phyloP scores from a whole-genome alignment of 768 basidiomycete species.

The Antrodiella citrinella region DNA sequence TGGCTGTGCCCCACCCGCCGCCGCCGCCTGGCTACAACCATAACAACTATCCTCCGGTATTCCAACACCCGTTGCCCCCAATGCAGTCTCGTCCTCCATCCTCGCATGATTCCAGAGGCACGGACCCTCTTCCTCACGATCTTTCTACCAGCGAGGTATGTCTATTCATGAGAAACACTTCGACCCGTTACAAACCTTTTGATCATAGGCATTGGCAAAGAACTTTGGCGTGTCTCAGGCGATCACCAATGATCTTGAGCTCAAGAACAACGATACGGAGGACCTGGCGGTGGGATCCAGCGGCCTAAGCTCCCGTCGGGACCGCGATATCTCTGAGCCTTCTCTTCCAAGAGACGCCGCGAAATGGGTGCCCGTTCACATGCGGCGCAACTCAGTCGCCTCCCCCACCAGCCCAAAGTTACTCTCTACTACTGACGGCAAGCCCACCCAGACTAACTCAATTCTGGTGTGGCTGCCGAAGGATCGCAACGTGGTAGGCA shows the following conservation, averaged over 20 bases:
- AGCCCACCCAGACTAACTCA: conserved; percentile 21
- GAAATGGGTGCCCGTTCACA: conserved; percentile 51
- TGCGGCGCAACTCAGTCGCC: conserved; percentile 35
- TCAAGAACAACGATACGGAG: conserved; percentile 52
- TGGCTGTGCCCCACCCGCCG: conserved; percentile 29
- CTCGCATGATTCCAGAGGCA: conserved; percentile 49
- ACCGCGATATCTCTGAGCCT: conserved; percentile 47
- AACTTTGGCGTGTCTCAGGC: conserved; percentile 70
- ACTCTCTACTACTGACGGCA: conserved; percentile 2
- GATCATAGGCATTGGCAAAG: conserved; percentile 58
- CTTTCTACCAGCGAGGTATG: conserved; percentile 57
- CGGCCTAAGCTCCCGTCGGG: conserved; percentile 63
- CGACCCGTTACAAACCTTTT: no score
- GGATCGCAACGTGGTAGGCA: conserved; percentile 56
- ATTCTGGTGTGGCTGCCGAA: conserved; percentile 68
- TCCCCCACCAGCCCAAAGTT: conserved; percentile 16
- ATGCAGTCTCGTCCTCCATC: conserved; percentile 24
- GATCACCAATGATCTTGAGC: conserved; percentile 58
- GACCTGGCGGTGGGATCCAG: conserved; percentile 72
- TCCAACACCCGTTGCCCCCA: conserved; percentile 40
- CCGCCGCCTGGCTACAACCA: conserved; percentile 38
- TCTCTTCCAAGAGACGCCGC: conserved; percentile 49
- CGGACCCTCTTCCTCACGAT: conserved; percentile 75
- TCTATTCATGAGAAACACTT: background rate
- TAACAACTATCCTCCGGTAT: conserved; percentile 53